phyloP scores from a whole-genome alignment of 768 basidiomycete species.

The Trametes coccinea region DNA sequence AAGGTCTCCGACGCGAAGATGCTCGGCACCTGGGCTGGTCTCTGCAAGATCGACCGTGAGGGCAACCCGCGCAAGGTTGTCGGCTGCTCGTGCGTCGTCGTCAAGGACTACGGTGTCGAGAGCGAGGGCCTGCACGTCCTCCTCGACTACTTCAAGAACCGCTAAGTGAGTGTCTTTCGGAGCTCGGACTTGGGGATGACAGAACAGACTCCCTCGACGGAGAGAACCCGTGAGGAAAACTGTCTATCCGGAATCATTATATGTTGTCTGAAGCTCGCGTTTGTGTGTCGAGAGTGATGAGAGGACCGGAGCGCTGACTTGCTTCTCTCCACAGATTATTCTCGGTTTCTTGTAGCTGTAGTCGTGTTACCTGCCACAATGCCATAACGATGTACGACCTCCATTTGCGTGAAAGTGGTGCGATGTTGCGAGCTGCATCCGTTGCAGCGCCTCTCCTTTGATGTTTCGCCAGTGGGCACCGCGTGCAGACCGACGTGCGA shows the following conservation, averaged over 20 bases:
- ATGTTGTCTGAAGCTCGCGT: conserved; percentile 55
- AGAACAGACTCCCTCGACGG: conserved; percentile 93
- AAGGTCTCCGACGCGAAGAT: conserved; percentile 98
- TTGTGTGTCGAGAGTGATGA: background rate
- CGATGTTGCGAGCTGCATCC: background rate
- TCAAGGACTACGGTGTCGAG: conserved; percentile 96
- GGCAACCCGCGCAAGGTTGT: conserved; percentile 97
- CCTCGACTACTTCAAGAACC: conserved; percentile 96
- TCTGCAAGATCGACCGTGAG: conserved; percentile 99
- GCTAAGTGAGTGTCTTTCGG: conserved; percentile 43
- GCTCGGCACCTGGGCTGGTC: conserved; percentile 96
- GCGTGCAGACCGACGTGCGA: too few species aligned
- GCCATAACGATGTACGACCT: conserved; percentile 18
- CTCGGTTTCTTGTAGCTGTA: conserved; percentile 25
- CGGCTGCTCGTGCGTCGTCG: conserved; percentile 91
- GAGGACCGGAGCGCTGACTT: background rate
- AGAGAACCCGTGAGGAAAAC: conserved; percentile 64
- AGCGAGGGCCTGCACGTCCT: conserved; percentile 93
- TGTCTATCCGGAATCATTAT: conserved; percentile 91
- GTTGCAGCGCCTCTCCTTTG: background rate
- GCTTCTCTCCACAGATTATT: conserved; percentile 14
- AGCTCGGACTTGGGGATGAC: conserved; percentile 56
- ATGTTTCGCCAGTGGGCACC: too few species aligned
- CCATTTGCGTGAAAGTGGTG: background rate
- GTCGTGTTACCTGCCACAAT: conserved; percentile 14